Conservation (phyloP, 1,139 yeast species). For the Kurtzmaniella natalensis region DNA sequence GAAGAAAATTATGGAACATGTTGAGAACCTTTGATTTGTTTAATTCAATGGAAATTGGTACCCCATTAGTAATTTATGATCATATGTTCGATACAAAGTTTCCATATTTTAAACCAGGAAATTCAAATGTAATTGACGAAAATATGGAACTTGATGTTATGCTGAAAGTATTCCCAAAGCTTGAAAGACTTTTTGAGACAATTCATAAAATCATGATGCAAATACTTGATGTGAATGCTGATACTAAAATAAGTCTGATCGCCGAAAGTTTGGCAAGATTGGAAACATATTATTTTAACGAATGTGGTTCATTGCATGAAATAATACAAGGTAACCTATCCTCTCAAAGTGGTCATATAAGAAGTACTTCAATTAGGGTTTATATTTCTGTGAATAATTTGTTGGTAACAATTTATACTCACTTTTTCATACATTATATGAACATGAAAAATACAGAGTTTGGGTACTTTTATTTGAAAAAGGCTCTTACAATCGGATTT, state of each 20-base stretch:
- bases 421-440: constrained; percentile 37
- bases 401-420: constrained; percentile 24
- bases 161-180: constrained; percentile 12
- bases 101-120: constrained; percentile 29
- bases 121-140: constrained; percentile 23
- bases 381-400: constrained; percentile 21
- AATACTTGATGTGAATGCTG: constrained; percentile 18
- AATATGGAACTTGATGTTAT: constrained; percentile 21
- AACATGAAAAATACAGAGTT: constrained; percentile 17
- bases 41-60: constrained; percentile 36
- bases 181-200: constrained; percentile 16
- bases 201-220: constrained; percentile 15
- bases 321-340: neutral
- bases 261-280: constrained; percentile 13
- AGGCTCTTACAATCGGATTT: constrained; percentile 21
- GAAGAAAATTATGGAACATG: constrained; percentile 34
- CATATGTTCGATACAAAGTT: constrained; percentile 30
- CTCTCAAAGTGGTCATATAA: neutral
- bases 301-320: constrained; percentile 8
- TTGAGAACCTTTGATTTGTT: constrained; percentile 33
- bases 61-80: constrained; percentile 25
- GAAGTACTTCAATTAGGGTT: constrained; percentile 4
- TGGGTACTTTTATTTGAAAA: constrained; percentile 28
- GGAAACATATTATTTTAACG: constrained; percentile 16
- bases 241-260: constrained; percentile 17